These are phyloP conservation scores for Santalum album DNA, from an alignment of 164 flowering plant species.

Conservation along the genomic window DNA sequence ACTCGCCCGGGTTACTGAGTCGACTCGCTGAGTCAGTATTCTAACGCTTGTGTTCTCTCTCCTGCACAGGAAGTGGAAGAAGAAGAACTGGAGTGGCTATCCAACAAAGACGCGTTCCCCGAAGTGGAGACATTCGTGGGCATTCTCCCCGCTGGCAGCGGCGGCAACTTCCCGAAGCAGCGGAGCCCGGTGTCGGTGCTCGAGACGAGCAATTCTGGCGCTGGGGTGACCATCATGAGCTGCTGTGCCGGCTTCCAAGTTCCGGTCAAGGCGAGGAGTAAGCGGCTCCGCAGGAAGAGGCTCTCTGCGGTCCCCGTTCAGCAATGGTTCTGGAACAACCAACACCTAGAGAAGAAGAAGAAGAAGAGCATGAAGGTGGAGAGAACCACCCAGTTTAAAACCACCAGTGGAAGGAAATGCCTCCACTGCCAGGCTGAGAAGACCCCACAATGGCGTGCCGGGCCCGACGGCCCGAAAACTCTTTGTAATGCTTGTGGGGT, in stretches of 20 bases:
- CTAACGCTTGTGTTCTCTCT: neutral
- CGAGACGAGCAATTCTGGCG: slow-evolving; percentile 25
- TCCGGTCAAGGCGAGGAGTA: slow-evolving; percentile 49
- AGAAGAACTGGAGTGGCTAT: slow-evolving; percentile 85
- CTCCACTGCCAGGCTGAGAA: slow-evolving; percentile 67
- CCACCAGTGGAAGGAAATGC: slow-evolving; percentile 47
- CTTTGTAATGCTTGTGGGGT: slow-evolving; percentile 95
- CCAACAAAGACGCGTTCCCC: slow-evolving; percentile 66
- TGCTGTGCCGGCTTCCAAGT: slow-evolving; percentile 27
- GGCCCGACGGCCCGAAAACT: slow-evolving; percentile 79
- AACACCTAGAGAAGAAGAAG: slow-evolving; percentile 4
- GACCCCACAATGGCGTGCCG: slow-evolving; percentile 94
- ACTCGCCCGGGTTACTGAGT: neutral
- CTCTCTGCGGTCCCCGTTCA: slow-evolving; percentile 15
- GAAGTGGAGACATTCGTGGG: slow-evolving; percentile 44
- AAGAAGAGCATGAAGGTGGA: no score
- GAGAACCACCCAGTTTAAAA: neutral
- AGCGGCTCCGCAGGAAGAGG: slow-evolving; percentile 20
- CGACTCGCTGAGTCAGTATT: neutral
- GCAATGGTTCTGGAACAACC: slow-evolving; percentile 16
- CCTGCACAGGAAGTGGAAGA: slow-evolving; percentile 33
- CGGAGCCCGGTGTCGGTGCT: slow-evolving; percentile 62
- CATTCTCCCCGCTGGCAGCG: slow-evolving; percentile 18
- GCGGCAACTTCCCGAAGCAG: slow-evolving; percentile 18
- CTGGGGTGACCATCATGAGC: slow-evolving; percentile 9